phyloP scores from a whole-genome alignment of 345 rosid species.

The Aquilaria malaccensis region DNA sequence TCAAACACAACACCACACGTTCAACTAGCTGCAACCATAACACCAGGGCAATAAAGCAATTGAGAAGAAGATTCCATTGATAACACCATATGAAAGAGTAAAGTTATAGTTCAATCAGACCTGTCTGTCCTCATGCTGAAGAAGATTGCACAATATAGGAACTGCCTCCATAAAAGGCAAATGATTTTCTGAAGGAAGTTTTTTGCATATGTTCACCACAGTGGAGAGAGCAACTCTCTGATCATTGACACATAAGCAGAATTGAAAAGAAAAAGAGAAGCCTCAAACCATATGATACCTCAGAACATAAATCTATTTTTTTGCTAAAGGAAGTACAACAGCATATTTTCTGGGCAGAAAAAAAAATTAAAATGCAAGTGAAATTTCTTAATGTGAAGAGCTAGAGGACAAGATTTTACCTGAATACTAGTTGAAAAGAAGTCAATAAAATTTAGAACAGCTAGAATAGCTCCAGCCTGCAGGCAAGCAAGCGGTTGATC shows the following conservation, averaged over 20 bases:
- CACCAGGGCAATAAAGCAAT: conserved; percentile 13
- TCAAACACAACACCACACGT: conserved; percentile 71
- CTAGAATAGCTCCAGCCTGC: conserved; percentile 86
- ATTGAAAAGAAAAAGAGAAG: not conserved
- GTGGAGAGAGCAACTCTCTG: conserved; percentile 93
- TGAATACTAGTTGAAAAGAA: conserved; percentile 88
- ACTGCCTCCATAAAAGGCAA: conserved; percentile 66
- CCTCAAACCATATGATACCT: too few species aligned
- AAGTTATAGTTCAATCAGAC: conserved; percentile 20
- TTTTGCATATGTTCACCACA: conserved; percentile 83
- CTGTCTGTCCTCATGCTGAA: conserved; percentile 87
- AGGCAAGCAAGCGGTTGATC: conserved; percentile 84
- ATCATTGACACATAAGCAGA: conserved; percentile 2
- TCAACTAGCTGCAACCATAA: conserved; percentile 69
- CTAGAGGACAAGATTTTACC: conserved; percentile 24
- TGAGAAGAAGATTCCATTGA: not conserved
- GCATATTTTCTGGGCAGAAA: not conserved
- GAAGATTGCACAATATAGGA: conserved; percentile 82
- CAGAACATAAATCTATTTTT: not conserved
- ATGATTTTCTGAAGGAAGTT: conserved; percentile 61
- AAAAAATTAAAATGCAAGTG: not conserved
- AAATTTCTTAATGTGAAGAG: too few species aligned
- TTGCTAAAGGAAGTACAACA: too few species aligned
- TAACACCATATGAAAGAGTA: conserved; percentile 11
- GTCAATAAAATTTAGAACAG: conserved; percentile 71